Base-by-base conservation (phyloP, 352 stramenopile genomes). In the Elongisporangium anandrum region DNA sequence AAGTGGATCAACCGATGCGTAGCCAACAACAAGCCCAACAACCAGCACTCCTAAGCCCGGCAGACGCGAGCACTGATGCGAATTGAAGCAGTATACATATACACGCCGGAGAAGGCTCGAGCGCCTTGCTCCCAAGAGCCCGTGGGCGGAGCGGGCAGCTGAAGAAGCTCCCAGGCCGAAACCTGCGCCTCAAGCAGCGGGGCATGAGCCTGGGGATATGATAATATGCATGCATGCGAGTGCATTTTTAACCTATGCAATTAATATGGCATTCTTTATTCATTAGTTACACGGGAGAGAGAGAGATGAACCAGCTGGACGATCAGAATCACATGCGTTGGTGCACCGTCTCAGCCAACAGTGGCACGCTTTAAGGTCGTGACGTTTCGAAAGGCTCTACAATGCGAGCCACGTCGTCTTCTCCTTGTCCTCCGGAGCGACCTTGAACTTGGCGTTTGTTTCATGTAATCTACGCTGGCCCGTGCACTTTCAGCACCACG, bases 341-440 rank as follows among this genome's bases (percentile, higher is more conserved):
- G n/a, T 54, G 22, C 26, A 51, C 23, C 29, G 29, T 54, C 15
- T 34, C 24, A 69, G 55, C 53, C 54, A 61, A 29, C 23, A 45
- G 52, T n/a, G n/a, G n/a, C n/a, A n/a, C n/a, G n/a, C n/a, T n/a
- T n/a, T n/a, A n/a, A n/a, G n/a, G 54, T 29, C 56, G 52, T 22
- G 16, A 19, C 17, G 48, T 60, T 39, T 34, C 51, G 20, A 29
- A 57, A 26, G 19, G 45, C 20, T 56, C 47, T 59, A 54, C 41
- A n/a, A n/a, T 3, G 39, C 13, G 67, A 65, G 82, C 85, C 86
- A 95, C 85, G 97, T 96, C 72, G 92, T 92, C 72, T 96, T 96
- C 64, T 94, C 85, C 74, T 89, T 94, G 72, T 97, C 87, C 38
- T 94, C 79, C 0, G 82, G 82, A 24, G 77, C 73, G 16, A 89